These are phyloP conservation scores for Chloranthus sessilifolius DNA, from an alignment of 164 flowering plant species.

Conservation along the genomic window DNA sequence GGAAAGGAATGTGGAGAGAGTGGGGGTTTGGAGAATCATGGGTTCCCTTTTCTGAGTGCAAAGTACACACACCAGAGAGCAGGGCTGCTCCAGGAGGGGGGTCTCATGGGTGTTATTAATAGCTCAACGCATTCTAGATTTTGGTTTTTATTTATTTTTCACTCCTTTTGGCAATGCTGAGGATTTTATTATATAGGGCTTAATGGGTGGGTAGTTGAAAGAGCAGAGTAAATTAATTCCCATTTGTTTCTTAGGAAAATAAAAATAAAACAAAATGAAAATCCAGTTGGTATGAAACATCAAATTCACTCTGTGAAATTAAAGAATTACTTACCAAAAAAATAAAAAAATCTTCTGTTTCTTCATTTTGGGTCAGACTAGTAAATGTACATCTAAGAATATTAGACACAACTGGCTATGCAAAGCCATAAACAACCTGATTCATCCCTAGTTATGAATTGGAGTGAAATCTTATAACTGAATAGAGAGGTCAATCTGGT, in stretches of 20 bases:
- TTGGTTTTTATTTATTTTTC: constrained; percentile 19
- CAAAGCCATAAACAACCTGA: background rate
- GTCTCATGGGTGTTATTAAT: constrained; percentile 31
- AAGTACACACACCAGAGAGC: constrained; percentile 29
- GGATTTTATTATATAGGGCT: constrained; percentile 19
- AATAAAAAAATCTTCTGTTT: too few relatives aligned
- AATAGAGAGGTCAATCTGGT: too few relatives aligned
- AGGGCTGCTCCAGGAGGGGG: constrained; percentile 24
- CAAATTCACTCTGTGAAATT: background rate
- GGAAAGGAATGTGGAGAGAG: constrained; percentile 10
- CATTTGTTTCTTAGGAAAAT: background rate
- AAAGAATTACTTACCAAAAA: too few relatives aligned
- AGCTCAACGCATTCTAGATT: constrained; percentile 22
- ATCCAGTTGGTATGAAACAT: background rate
- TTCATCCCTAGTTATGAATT: background rate
- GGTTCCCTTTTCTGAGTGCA: constrained; percentile 17
- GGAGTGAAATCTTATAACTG: too few relatives aligned
- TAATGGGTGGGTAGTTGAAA: constrained; percentile 23
- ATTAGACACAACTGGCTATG: background rate
- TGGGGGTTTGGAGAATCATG: constrained; percentile 27
- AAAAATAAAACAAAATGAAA: too few relatives aligned
- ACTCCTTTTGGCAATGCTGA: constrained; percentile 22
- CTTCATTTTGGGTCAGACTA: too few relatives aligned
- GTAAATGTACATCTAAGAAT: too few relatives aligned
- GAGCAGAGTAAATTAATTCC: background rate